Base-by-base conservation (phyloP, 192 early-diverging fungal species). In the Backusella parvicylindrica region DNA sequence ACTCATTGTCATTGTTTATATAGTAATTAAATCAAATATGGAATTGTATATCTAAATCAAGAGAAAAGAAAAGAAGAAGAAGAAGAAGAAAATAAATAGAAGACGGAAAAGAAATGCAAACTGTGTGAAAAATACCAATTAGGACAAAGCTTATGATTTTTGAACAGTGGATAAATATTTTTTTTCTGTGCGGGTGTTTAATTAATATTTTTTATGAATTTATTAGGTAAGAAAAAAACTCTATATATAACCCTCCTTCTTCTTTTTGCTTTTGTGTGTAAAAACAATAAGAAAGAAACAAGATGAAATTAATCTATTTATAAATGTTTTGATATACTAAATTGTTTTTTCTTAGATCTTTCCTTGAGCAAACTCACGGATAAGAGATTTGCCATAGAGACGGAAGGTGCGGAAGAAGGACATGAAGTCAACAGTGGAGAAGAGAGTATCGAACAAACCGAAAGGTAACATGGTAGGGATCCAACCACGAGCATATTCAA, bases 401-500 rank as follows among this genome's bases (percentile, higher is more conserved):
- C 81, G 81, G 72, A 83, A 72, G 30, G 79, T 81, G 28, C 79
- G 18, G 63, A 73, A 85, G 13, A 85, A 40, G 6, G 84, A 64
- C n/a, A 78, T 28, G 32, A 75, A 73, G 31, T 83, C 84, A 18
- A 85, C 56, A 38, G 83, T 84, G 15, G 81, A 83, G 50, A 82
- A 80, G 38, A 84, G 5, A 3, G 75, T 74, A 37, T 84, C 83
- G 31, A 77, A 75, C 15, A 80, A 65, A 70, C 83, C 83, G 64
- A 84, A 84, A 68, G 83, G 83, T 28, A 84, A 70, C 83, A 84
- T 84, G 33, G 79, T 53, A 41, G 81, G 80, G 37, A 84, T 80
- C 83, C 79, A 80, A 21, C 83, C 83, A 33, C 73, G 79, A 43
- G 83, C 83, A 79, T 84, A 84, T 68, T 84, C 83, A 35, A 84